phyloP scores from a whole-genome alignment of 2,329 filamentous ascomycete species.

The Sclerotinia spermophila region DNA sequence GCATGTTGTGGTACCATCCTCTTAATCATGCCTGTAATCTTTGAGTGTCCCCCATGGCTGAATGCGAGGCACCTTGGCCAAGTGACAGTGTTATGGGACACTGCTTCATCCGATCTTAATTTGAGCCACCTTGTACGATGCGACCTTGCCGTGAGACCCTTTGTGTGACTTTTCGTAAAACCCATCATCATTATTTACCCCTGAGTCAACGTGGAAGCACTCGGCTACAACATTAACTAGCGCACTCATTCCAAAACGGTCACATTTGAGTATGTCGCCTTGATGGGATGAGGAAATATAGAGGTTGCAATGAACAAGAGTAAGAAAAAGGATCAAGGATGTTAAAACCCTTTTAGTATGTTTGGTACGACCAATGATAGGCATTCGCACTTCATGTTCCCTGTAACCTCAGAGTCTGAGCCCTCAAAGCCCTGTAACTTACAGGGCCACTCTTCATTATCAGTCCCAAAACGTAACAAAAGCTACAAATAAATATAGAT shows the following conservation, averaged over 20 bases:
- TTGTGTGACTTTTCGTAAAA: background rate
- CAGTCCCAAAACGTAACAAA: background rate
- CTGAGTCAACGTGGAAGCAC: background rate
- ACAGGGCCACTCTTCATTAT: background rate
- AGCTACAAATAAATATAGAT: background rate
- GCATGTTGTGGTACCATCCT: background rate
- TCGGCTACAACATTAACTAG: background rate
- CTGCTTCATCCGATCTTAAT: background rate
- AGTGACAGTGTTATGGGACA: background rate
- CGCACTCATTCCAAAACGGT: fast-evolving
- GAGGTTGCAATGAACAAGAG: background rate
- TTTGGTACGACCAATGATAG: background rate
- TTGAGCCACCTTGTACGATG: background rate
- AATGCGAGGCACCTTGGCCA: background rate
- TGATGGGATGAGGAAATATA: background rate
- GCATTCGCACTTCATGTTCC: background rate
- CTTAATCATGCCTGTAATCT: background rate
- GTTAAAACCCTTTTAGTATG: background rate
- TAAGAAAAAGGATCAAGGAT: background rate
- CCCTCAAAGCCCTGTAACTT: too few relatives aligned
- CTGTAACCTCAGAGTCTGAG: too few relatives aligned
- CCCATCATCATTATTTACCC: background rate
- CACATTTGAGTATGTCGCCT: background rate
- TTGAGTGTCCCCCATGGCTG: background rate
- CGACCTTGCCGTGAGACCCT: background rate